Evolutionary conservation across 352 stramenopile species (phyloP), one percentile per base, ranked within the genome.

Genomic region (Aphanomyces euteiches): DNA sequence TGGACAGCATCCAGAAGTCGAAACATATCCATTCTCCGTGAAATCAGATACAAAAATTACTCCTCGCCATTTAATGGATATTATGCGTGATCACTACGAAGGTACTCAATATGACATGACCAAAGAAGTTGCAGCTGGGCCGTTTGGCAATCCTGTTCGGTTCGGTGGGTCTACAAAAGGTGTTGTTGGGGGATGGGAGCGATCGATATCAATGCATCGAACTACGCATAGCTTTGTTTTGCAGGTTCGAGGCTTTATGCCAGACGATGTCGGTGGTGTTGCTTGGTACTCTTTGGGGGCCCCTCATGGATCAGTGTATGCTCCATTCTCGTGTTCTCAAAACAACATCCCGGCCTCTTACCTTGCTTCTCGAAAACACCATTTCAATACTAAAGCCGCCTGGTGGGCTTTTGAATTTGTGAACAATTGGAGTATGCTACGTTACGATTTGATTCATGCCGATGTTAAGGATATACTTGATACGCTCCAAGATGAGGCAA

Each of bases 81-180:
- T 97, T 8, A 78, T 96, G 57, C 81, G 90, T 1, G 88, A 97
- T 69, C 87, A 96, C 72, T 98, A 98, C 70, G 79, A 97, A 83
- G 89, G 88, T 28, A 98, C 90, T 4, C 65, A 74, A 54, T 98
- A 92, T 73, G 84, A 96, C 66, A 87, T 96, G 79, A 90, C 79
- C 6, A 87, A 95, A 75, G 88, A 88, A 0, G 67, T 93, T 40
- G 81, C 87, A 7, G 89, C 85, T 45, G 94, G 94, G n/a, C 91
- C 93, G 3, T 98, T 97, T 77, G 90, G 92, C 36, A 78, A 83
- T 34, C 91, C 91, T 1, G 85, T 98, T 64, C 88, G 90, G 15
- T 97, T 85, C 78, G 79, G 80, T 3, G 81, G 85, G 15, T 80
- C 77, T 38, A 13, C 76, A 15, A 74, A 86, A 21, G 80, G 78